Conservation (phyloP, 2,329 filamentous ascomycete genomes). For the Tolypocladium amazonense region DNA sequence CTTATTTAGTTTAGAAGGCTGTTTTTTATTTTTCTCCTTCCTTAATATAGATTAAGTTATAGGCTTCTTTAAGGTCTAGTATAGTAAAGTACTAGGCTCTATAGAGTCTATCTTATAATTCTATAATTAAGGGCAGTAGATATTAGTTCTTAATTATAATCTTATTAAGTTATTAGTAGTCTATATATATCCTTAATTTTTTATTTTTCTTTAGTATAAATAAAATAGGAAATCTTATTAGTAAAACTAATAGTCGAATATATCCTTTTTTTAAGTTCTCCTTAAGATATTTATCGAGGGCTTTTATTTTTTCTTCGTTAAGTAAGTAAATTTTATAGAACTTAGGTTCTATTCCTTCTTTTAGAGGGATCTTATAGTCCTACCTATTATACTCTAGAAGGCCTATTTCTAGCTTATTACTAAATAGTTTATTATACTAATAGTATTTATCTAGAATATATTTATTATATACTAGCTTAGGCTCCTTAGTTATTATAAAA, state of each 20-base stretch:
- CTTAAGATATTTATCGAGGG: background rate
- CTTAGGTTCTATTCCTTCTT: background rate
- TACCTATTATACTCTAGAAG: background rate
- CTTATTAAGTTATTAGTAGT: background rate
- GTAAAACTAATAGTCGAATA: background rate
- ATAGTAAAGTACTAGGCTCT: background rate
- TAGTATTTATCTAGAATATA: background rate
- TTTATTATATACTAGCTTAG: background rate
- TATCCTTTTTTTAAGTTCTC: background rate
- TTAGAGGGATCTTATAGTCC: background rate
- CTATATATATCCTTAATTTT: background rate
- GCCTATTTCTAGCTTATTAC: background rate
- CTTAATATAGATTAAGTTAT: background rate
- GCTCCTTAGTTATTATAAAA: background rate
- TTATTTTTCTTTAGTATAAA: too few relatives aligned
- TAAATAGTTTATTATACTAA: background rate
- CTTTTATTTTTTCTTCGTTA: background rate
- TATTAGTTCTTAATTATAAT: background rate
- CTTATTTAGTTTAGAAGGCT: background rate
- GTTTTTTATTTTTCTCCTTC: background rate
- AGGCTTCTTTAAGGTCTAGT: background rate
- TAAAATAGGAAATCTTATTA: too few relatives aligned
- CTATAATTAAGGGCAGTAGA: background rate
- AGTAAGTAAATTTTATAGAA: background rate
- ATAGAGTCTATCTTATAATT: background rate